Evolutionary conservation across 2,329 filamentous ascomycete genomes (phyloP), one percentile per base, ranked within the genome.

Genomic region (Cladosporium sp.): DNA sequence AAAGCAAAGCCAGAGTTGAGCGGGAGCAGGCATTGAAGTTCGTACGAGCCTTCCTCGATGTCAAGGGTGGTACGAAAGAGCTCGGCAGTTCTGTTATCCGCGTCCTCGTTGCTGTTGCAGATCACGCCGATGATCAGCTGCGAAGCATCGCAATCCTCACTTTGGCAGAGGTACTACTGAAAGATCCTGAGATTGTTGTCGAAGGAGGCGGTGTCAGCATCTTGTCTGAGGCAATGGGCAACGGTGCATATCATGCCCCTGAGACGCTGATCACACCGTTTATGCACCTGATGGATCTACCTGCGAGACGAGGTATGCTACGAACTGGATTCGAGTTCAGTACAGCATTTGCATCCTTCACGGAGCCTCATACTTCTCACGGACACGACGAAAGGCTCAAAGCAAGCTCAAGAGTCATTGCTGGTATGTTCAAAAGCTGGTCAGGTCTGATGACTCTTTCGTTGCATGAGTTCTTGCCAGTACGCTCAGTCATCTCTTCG

Each of bases 1-100:
- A 97, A 67, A 86, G 87, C 63, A 97, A 96, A 68, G 88, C 92
- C n/a, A 91, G 92, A 59, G 88, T 98, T 15, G 93, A 98, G 72
- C 82, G 94, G 48, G 93, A 98, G 68, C 93, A 98, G 69, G 93
- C 93, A 11, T 75, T 98, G 61, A 98, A 98, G 67, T 96, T 98
- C 66, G 85, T 97, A 20, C 83, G 93, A 52, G 88, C 91, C 8
- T 98, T 98, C 62, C 74, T 98, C 2, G 93, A 98, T 64, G 89
- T 97, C 56, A 96, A 96, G 64, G 88, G 90, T 55, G 93, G 93
- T 9, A 84, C 94, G 7, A 79, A 82, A 55, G 92, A 98, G 66
- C 79, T 98, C 30, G 94, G 93, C 1, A 80, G 87, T 52, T 85
- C 88, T 0, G 83, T 98, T 16, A 86, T 95, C 7, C 83, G 93